Percentiles rank a stretch among this genome's conserved stretches.
Conservation (phyloP, 2,329 filamentous ascomycete species). For the Hortaea werneckii region DNA sequence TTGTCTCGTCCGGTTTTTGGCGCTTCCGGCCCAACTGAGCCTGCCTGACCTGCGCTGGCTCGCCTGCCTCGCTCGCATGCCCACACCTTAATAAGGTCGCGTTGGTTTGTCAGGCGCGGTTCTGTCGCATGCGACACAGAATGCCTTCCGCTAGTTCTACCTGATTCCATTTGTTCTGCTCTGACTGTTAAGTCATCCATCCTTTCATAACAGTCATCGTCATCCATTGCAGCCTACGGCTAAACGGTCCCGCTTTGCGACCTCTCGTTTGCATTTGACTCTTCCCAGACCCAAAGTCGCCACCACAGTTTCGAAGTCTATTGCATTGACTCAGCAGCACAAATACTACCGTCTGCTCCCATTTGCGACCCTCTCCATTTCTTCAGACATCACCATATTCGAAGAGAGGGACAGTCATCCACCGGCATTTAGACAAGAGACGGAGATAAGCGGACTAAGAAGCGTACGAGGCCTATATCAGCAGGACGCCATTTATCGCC, state of each 20-base stretch:
- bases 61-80: background rate
- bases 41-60: background rate
- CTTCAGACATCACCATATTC: background rate
- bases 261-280: background rate
- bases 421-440: background rate
- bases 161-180: constrained; percentile 1
- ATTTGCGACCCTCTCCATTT: background rate
- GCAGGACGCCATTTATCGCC: background rate
- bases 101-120: background rate
- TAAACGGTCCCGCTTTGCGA: background rate
- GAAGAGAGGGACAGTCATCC: no score
- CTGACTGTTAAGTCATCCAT: constrained; percentile 1
- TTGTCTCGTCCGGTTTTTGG: background rate
- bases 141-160: background rate
- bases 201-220: background rate
- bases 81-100: background rate
- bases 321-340: constrained; percentile 1
- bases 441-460: background rate
- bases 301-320: background rate
- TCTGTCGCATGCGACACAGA: background rate
- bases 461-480: background rate
- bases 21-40: background rate
- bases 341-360: background rate
- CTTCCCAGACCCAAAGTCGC: constrained; percentile 1
- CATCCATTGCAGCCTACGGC: constrained; percentile 1